Conservation (phyloP, 1,284 basidiomycete genomes). For the Ceratobasidium sp. region DNA sequence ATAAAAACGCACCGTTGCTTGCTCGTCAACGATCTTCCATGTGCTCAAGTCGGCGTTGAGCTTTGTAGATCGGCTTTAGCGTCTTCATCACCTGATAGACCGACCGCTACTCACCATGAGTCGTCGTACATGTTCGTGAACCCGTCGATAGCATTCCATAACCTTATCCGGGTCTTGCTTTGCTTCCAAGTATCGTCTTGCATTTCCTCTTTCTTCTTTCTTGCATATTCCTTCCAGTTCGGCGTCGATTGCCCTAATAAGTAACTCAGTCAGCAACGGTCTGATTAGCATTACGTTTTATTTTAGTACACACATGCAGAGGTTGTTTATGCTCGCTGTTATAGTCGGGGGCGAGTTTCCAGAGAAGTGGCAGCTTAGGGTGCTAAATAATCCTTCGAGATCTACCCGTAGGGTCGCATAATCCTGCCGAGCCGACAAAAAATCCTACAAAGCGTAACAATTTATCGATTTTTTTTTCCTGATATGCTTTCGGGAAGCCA, state of each 20-base stretch:
- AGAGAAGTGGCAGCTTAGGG: background rate
- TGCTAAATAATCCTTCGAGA: background rate
- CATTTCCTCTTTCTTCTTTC: background rate
- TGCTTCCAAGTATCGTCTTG: background rate
- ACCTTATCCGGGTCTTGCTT: background rate
- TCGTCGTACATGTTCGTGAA: background rate
- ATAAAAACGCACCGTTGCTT: background rate
- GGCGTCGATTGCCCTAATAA: background rate
- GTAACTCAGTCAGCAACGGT: background rate
- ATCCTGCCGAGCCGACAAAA: background rate
- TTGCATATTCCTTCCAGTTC: background rate
- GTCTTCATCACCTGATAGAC: background rate
- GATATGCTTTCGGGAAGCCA: no score
- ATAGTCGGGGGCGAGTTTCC: background rate
- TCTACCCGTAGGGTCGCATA: background rate
- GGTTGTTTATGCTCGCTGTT: background rate
- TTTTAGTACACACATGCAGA: background rate
- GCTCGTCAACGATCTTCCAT: background rate
- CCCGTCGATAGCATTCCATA: slow-evolving; percentile 3
- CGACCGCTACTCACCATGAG: background rate
- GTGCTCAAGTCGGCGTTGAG: background rate
- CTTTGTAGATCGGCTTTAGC: background rate
- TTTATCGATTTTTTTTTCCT: no score
- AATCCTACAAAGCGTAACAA: no score
- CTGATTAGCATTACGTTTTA: background rate